phyloP scores from a whole-genome alignment of 768 basidiomycete species.

The Podaxis sp. region DNA sequence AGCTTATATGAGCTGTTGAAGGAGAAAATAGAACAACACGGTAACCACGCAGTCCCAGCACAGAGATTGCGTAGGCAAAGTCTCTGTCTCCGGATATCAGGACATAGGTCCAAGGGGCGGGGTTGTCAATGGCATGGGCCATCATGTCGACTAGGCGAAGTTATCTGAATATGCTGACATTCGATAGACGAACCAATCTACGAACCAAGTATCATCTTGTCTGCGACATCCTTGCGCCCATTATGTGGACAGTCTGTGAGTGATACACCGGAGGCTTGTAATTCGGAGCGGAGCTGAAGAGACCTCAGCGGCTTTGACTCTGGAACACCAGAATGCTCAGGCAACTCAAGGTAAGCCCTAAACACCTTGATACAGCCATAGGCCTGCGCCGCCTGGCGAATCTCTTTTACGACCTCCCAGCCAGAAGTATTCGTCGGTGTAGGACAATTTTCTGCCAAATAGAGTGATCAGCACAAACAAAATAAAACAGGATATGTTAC shows the following conservation, averaged over 20 bases:
- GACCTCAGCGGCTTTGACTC: slow-evolving; percentile 5
- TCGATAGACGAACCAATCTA: not conserved
- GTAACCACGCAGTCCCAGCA: slow-evolving; percentile 53
- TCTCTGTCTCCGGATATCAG: slow-evolving; percentile 70
- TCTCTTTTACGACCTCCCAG: slow-evolving; percentile 27
- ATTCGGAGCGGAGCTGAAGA: slow-evolving; percentile 26
- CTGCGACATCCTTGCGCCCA: slow-evolving; percentile 27
- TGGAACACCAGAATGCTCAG: slow-evolving; percentile 22
- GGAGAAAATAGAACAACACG: slow-evolving; percentile 52
- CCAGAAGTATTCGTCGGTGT: slow-evolving; percentile 26
- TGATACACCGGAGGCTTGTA: slow-evolving; percentile 31
- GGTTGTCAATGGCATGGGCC: slow-evolving; percentile 63
- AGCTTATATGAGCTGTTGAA: slow-evolving; percentile 38
- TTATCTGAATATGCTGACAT: not conserved
- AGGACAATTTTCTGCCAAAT: slow-evolving; percentile 30
- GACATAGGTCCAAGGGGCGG: slow-evolving; percentile 45
- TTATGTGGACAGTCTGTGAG: slow-evolving; percentile 31
- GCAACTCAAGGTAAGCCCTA: slow-evolving; percentile 31
- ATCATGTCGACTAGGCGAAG: slow-evolving; percentile 59
- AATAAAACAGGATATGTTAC: not conserved
- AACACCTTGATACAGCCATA: slow-evolving; percentile 32
- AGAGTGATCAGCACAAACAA: not conserved
- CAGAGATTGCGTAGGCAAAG: slow-evolving; percentile 62
- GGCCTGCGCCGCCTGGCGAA: slow-evolving; percentile 25
- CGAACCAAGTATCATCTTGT: slow-evolving; percentile 31